phyloP scores from a whole-genome alignment of 208 protist genomes.

The Trypanosoma grayi region DNA sequence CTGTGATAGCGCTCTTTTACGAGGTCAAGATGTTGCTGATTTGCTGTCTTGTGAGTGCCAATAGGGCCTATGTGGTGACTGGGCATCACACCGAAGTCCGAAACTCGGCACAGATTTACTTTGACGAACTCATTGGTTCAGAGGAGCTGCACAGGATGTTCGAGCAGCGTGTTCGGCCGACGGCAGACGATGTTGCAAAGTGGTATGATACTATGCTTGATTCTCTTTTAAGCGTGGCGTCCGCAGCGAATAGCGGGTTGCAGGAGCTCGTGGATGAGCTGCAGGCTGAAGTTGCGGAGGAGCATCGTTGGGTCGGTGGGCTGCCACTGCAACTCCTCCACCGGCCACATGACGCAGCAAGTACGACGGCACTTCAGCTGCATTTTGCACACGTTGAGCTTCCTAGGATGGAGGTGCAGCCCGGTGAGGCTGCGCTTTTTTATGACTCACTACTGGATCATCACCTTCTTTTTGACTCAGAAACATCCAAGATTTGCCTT shows the following conservation, averaged over 20 bases:
- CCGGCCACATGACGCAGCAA: conserved; percentile 33
- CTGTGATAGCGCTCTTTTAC: conserved; percentile 32
- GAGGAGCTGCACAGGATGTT: conserved; percentile 25
- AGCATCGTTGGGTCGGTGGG: conserved; percentile 8
- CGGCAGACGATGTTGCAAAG: conserved; percentile 22
- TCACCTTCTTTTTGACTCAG: conserved; percentile 31
- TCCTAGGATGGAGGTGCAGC: conserved; percentile 43
- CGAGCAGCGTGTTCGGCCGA: conserved; percentile 35
- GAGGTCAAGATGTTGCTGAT: conserved; percentile 50
- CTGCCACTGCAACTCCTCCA: conserved; percentile 37
- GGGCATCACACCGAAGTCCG: too few species aligned
- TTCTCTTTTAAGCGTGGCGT: conserved; percentile 10
- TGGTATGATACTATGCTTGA: conserved; percentile 53
- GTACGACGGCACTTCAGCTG: conserved; percentile 10
- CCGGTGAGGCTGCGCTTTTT: conserved; percentile 41
- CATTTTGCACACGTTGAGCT: conserved; percentile 21
- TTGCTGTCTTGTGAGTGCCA: conserved; percentile 35
- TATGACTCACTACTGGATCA: not conserved
- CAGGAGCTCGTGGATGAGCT: conserved; percentile 28
- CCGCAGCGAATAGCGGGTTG: conserved; percentile 4
- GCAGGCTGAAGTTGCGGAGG: not conserved
- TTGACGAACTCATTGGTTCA: conserved; percentile 10
- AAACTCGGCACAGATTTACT: conserved; percentile 7
- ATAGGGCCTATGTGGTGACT: conserved; percentile 23
- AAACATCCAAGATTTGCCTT: conserved; percentile 30